Conservation (phyloP, 495 filamentous ascomycete genomes). For the Annulohypoxylon moriforme region DNA sequence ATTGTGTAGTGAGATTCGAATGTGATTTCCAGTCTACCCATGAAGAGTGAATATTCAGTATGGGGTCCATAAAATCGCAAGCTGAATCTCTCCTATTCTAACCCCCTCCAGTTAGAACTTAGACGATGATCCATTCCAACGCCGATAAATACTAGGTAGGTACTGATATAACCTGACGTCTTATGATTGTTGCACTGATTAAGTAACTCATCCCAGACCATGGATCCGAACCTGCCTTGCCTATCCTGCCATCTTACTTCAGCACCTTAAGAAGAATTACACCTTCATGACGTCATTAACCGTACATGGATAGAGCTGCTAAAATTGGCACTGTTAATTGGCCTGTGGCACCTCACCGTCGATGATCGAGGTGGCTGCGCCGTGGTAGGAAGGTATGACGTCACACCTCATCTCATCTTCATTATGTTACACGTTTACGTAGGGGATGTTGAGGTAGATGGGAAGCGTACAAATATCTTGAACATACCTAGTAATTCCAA, state of each 20-base stretch:
- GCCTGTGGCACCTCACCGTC: not conserved
- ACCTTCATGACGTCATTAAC: not conserved
- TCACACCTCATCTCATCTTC: constrained; percentile 20
- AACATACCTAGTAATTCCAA: not conserved
- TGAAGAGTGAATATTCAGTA: no score
- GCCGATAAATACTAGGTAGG: no score
- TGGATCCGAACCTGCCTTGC: no score
- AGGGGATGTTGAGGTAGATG: not conserved
- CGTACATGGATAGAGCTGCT: not conserved
- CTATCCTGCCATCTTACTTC: not conserved
- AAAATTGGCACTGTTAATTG: not conserved
- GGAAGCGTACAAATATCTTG: not conserved
- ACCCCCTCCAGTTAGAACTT: not conserved
- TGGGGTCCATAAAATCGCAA: no score
- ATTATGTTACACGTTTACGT: constrained; percentile 26
- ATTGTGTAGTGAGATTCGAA: no score
- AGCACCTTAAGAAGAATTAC: not conserved
- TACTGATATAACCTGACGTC: no score
- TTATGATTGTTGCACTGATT: not conserved
- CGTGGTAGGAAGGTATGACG: constrained; percentile 28
- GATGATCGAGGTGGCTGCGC: not conserved
- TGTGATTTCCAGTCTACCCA: no score
- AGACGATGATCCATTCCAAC: no score
- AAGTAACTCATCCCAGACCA: not conserved
- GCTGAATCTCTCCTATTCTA: no score